phyloP scores from a whole-genome alignment of 176 grass and related monocot species.

The Thinopyrum elongatum region DNA sequence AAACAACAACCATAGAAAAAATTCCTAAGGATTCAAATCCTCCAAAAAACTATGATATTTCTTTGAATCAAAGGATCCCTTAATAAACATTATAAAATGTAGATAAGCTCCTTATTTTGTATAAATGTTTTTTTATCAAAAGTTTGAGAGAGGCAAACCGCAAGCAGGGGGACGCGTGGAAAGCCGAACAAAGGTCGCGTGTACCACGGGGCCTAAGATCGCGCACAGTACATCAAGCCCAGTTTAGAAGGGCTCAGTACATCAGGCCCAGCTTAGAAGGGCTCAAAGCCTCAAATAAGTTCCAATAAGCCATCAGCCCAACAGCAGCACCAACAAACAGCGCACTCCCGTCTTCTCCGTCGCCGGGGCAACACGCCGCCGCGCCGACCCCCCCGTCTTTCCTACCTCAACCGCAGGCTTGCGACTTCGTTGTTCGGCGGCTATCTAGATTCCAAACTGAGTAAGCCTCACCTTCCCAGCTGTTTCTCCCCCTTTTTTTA shows the following conservation, averaged over 20 bases:
- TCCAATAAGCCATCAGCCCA: not conserved
- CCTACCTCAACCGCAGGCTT: not conserved
- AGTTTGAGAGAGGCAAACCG: too few species aligned
- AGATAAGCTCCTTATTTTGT: too few species aligned
- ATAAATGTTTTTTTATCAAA: too few species aligned
- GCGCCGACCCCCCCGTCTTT: not conserved
- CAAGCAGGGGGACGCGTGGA: too few species aligned
- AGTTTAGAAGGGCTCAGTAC: not conserved
- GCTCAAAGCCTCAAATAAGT: not conserved
- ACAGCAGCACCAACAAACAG: not conserved
- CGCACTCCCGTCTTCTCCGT: not conserved
- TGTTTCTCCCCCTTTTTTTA: not conserved
- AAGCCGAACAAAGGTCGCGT: too few species aligned
- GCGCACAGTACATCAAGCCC: not conserved
- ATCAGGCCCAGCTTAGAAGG: not conserved
- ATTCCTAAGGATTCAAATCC: too few species aligned
- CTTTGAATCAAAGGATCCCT: too few species aligned
- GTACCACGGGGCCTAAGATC: not conserved
- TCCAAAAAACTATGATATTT: too few species aligned
- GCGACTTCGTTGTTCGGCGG: not conserved
- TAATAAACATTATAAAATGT: too few species aligned
- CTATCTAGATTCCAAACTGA: not conserved
- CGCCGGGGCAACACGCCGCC: not conserved
- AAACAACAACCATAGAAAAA: too few species aligned
- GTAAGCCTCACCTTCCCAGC: not conserved